Conservation (phyloP, 805 yeast genomes). For the Ogataea glucozyma region DNA sequence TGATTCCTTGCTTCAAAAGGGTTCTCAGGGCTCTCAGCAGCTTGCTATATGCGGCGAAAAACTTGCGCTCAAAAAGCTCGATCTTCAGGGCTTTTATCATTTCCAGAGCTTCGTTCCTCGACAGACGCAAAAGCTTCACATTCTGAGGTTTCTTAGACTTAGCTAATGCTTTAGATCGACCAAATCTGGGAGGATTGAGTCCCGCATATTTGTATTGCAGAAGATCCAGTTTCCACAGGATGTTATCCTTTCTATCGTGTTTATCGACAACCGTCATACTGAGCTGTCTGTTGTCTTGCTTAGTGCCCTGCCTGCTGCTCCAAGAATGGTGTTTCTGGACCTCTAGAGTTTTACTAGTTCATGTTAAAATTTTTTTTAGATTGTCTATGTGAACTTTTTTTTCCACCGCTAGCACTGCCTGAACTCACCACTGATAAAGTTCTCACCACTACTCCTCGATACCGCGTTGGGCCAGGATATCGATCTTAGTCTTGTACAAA, state of each 20-base stretch:
- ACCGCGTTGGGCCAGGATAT: conserved; percentile 20
- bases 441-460: conserved; percentile 7
- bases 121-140: conserved; percentile 38
- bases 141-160: conserved; percentile 42
- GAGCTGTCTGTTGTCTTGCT: background rate
- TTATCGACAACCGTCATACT: background rate
- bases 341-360: conserved; percentile 2
- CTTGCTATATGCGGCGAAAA: conserved; percentile 45
- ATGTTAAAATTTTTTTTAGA: background rate
- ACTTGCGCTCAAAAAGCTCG: conserved; percentile 49
- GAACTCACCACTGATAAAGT: background rate
- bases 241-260: conserved; percentile 36
- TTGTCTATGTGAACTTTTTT: conserved; percentile 3
- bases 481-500: conserved; percentile 23
- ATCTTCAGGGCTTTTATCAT: conserved; percentile 47
- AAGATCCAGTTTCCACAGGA: conserved; percentile 55
- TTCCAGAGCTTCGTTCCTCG: conserved; percentile 43
- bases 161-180: conserved; percentile 48
- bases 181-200: conserved; percentile 48
- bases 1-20: conserved; percentile 19
- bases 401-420: conserved; percentile 1
- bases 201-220: conserved; percentile 51
- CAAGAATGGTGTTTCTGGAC: too few relatives aligned
- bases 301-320: background rate
- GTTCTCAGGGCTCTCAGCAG: conserved; percentile 41